Evolutionary conservation across 495 filamentous ascomycete genomes (phyloP).

Genomic region (Trichoderma reesei): DNA sequence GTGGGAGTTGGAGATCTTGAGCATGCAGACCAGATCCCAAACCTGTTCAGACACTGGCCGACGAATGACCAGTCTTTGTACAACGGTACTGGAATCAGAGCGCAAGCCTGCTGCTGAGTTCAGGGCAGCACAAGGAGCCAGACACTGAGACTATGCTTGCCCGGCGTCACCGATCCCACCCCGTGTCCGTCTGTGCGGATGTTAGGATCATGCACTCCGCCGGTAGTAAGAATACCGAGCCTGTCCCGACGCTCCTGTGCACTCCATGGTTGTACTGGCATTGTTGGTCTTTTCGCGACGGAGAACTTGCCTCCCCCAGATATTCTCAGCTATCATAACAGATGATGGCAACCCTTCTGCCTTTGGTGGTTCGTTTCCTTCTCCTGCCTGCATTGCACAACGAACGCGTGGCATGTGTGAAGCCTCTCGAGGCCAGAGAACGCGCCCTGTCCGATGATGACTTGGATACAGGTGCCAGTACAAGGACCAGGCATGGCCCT

Average conservation of each 20-base stretch:
- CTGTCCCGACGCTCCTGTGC: neutral
- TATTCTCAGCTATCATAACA: neutral
- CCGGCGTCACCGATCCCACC: constrained; percentile 3
- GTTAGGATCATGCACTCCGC: neutral
- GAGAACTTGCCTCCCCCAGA: neutral
- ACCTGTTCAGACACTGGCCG: neutral
- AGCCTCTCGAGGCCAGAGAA: neutral
- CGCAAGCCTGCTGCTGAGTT: neutral
- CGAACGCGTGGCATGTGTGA: too few relatives aligned
- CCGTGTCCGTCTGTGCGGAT: constrained; percentile 1
- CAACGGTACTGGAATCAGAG: neutral
- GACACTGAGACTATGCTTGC: neutral
- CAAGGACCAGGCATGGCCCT: neutral
- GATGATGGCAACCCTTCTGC: too few relatives aligned
- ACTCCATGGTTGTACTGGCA: neutral
- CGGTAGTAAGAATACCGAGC: constrained; percentile 1
- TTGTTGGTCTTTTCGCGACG: neutral
- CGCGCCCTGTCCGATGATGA: neutral
- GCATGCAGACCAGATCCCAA: neutral
- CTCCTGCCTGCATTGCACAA: neutral
- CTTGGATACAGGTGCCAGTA: neutral
- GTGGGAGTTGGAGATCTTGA: neutral
- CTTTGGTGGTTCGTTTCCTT: neutral
- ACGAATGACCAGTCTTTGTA: neutral
- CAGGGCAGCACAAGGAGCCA: neutral